A percentile compares a stretch with the other conserved stretches of the same genome.
These are phyloP conservation scores for Stipa capillata DNA, from an alignment of 176 grass and related monocot species.

Conservation along the genomic window DNA sequence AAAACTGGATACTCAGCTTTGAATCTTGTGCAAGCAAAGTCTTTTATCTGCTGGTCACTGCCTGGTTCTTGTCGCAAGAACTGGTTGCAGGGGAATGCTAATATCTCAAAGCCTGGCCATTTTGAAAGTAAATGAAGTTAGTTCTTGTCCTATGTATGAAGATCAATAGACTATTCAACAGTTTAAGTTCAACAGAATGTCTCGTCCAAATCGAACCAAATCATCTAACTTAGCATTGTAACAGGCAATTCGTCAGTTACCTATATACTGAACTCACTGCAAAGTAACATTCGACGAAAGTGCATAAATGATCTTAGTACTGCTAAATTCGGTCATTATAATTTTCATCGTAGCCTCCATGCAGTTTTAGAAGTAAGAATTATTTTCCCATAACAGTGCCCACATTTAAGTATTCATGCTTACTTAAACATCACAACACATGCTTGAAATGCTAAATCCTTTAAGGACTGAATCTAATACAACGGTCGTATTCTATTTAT, in stretches of 20 bases:
- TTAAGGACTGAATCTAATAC: background rate
- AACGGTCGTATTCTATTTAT: background rate
- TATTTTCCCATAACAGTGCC: background rate
- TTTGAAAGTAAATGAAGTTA: slow-evolving; percentile 1
- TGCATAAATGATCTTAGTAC: background rate
- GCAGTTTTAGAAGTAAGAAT: background rate
- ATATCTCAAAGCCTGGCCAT: slow-evolving; percentile 81
- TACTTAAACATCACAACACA: background rate
- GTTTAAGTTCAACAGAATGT: background rate
- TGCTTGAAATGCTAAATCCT: background rate
- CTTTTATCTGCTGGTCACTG: slow-evolving; percentile 51
- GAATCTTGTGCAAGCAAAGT: slow-evolving; percentile 87
- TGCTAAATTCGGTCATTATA: background rate
- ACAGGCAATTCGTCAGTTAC: background rate
- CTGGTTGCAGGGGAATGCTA: slow-evolving; percentile 98
- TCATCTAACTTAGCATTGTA: background rate
- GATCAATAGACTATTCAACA: background rate
- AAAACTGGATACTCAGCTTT: slow-evolving; percentile 95
- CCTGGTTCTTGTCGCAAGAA: slow-evolving; percentile 82
- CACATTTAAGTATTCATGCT: background rate
- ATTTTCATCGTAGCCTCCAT: background rate
- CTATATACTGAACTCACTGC: background rate
- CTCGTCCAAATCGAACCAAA: background rate
- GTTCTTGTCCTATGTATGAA: slow-evolving; percentile 1
- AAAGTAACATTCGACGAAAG: background rate